These are phyloP conservation scores for Clitoria ternatea DNA, from an alignment of 306 rosid species.

Conservation along the genomic window DNA sequence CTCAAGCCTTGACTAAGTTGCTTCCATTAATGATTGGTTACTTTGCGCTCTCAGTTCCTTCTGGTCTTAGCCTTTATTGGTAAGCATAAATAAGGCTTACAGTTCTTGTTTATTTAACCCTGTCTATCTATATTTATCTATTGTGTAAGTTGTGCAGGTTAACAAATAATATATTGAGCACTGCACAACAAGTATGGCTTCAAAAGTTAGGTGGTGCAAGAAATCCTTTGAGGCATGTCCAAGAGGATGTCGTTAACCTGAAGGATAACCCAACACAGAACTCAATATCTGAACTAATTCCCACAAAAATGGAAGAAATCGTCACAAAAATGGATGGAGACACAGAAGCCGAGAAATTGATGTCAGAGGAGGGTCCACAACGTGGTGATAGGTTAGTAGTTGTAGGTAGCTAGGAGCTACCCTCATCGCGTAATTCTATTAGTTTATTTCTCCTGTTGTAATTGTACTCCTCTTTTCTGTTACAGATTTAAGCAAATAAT, in stretches of 20 bases:
- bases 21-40: constrained; percentile 96
- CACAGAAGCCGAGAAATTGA: constrained; percentile 51
- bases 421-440: not conserved
- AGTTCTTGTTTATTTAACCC: constrained; percentile 6
- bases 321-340: constrained; percentile 33
- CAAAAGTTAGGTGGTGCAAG: constrained; percentile 90
- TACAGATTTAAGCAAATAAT: constrained; percentile 76
- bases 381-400: constrained; percentile 80
- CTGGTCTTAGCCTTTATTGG: constrained; percentile 99
- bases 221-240: constrained; percentile 43
- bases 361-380: constrained; percentile 44
- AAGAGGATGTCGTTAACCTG: constrained; percentile 33
- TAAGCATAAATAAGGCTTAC: constrained; percentile 35
- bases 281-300: constrained; percentile 39
- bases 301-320: constrained; percentile 36
- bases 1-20: constrained; percentile 72
- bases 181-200: constrained; percentile 97
- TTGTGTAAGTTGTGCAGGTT: constrained; percentile 53
- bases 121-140: constrained; percentile 19
- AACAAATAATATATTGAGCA: constrained; percentile 89
- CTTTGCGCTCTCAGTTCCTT: constrained; percentile 96
- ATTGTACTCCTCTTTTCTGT: not conserved
- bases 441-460: not conserved
- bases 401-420: constrained; percentile 12
- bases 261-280: constrained; percentile 46